phyloP scores from a whole-genome alignment of 257 asterid species.

The Petrea volubilis region DNA sequence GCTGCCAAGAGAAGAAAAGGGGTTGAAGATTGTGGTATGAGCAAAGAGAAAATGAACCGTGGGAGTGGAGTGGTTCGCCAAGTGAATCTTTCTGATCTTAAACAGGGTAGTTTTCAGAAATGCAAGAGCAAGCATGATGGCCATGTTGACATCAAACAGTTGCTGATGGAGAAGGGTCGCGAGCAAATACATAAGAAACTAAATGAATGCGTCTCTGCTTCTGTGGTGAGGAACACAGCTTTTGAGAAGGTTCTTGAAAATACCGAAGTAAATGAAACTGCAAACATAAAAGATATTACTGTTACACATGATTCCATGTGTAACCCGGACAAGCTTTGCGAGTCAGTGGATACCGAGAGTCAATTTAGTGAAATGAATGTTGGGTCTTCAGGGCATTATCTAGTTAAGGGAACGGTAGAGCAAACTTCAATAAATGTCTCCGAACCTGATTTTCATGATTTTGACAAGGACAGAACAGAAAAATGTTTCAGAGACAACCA shows the following conservation, averaged over 20 bases:
- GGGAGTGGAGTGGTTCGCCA: slow-evolving; percentile 24
- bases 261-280: slow-evolving; percentile 25
- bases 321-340: slow-evolving; percentile 19
- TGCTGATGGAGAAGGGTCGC: slow-evolving; percentile 63
- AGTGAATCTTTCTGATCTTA: slow-evolving; percentile 21
- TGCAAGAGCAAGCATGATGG: slow-evolving; percentile 28
- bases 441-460: slow-evolving; percentile 60
- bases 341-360: slow-evolving; percentile 28
- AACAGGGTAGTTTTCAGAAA: slow-evolving; percentile 18
- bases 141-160: slow-evolving; percentile 32
- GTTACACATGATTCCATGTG: slow-evolving; percentile 10
- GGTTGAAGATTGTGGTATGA: slow-evolving; percentile 36
- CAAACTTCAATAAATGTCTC: slow-evolving; percentile 40
- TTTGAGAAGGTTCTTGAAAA: slow-evolving; percentile 24
- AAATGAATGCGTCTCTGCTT: slow-evolving; percentile 30
- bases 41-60: slow-evolving; percentile 28
- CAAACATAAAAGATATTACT: slow-evolving; percentile 8
- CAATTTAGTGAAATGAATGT: slow-evolving; percentile 3
- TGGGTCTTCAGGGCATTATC: slow-evolving; percentile 14
- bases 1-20: slow-evolving; percentile 62
- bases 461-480: slow-evolving; percentile 46
- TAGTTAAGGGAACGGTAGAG: slow-evolving; percentile 24
- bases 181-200: slow-evolving; percentile 41
- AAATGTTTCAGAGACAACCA: slow-evolving; percentile 55
- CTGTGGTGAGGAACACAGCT: slow-evolving; percentile 22